Evolutionary conservation across 23 red algal species (phyloP).

Genomic region (Pyropia haitanensis): DNA sequence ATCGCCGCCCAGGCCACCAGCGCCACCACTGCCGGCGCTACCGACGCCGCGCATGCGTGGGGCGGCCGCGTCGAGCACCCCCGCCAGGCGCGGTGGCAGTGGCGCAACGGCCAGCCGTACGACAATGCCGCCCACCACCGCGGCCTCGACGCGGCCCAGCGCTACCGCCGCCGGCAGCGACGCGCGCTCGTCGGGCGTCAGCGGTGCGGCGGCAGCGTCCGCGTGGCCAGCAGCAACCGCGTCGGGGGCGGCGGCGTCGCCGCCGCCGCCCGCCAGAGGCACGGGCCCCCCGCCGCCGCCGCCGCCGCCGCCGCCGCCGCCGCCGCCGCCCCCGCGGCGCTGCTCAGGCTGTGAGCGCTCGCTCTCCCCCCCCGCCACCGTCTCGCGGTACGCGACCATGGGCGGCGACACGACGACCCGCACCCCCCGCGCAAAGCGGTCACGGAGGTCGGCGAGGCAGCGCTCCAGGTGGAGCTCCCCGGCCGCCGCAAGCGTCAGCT

Average conservation of each 20-base stretch:
- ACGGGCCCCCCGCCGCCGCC: no score
- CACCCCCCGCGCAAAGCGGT: constrained; percentile 63
- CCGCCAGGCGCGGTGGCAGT: constrained; percentile 24
- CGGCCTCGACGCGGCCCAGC: no score
- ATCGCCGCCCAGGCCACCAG: no score
- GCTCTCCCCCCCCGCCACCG: constrained; percentile 47
- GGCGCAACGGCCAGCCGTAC: constrained; percentile 32
- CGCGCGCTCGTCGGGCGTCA: no score
- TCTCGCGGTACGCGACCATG: constrained; percentile 82
- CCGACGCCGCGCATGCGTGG: no score
- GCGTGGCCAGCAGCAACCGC: no score
- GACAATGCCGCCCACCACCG: neutral
- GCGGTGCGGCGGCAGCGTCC: no score
- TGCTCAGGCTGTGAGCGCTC: neutral
- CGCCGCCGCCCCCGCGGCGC: neutral
- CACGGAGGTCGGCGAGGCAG: constrained; percentile 81
- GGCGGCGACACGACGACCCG: constrained; percentile 81
- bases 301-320: neutral
- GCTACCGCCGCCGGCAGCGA: no score
- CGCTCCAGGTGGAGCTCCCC: constrained; percentile 93
- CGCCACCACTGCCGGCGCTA: no score
- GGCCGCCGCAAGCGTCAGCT: constrained; percentile 72
- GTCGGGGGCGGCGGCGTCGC: no score
- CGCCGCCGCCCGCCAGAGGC: no score
- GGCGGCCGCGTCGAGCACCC: constrained; percentile 23